Conservation (phyloP, 2,329 filamentous ascomycete genomes). For the Ophiocordyceps sinensis region DNA sequence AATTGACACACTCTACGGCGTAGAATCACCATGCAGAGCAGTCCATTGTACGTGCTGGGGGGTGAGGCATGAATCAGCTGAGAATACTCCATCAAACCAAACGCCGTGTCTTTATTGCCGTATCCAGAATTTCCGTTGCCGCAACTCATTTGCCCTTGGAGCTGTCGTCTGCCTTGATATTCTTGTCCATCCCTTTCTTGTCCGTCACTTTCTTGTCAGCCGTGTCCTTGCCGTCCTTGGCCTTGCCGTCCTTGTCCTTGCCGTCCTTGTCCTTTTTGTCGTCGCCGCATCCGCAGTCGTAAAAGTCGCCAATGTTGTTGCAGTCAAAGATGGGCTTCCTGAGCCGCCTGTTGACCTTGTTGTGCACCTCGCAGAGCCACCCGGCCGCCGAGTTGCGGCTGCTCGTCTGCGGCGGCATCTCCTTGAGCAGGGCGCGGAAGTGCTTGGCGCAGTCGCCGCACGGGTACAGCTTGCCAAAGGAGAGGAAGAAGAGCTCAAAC, state of each 20-base stretch:
- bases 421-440: constrained; percentile 45
- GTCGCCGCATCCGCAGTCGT: constrained; percentile 59
- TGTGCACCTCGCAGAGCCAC: constrained; percentile 56
- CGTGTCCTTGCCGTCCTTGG: constrained; percentile 1
- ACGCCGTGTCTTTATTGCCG: not conserved
- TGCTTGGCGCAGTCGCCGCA: constrained; percentile 56
- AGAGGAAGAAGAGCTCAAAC: constrained; percentile 48
- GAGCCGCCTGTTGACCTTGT: constrained; percentile 50
- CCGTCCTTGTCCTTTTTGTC: constrained; percentile 24
- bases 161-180: not conserved
- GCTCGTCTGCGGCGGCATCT: constrained; percentile 52
- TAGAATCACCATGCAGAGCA: no score
- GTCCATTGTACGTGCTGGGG: no score
- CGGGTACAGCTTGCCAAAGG: constrained; percentile 55
- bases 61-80: no score
- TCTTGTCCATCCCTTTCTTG: not conserved
- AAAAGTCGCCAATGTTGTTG: constrained; percentile 53
- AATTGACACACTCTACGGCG: no score
- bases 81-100: no score
- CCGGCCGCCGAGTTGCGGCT: constrained; percentile 48
- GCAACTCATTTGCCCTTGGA: not conserved
- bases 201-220: not conserved
- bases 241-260: constrained; percentile 13
- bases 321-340: constrained; percentile 51
- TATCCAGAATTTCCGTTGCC: not conserved